Evolutionary conservation across 2,329 filamentous ascomycete species (phyloP), one percentile per base, ranked within the genome.

Genomic region (Penicillium freii): DNA sequence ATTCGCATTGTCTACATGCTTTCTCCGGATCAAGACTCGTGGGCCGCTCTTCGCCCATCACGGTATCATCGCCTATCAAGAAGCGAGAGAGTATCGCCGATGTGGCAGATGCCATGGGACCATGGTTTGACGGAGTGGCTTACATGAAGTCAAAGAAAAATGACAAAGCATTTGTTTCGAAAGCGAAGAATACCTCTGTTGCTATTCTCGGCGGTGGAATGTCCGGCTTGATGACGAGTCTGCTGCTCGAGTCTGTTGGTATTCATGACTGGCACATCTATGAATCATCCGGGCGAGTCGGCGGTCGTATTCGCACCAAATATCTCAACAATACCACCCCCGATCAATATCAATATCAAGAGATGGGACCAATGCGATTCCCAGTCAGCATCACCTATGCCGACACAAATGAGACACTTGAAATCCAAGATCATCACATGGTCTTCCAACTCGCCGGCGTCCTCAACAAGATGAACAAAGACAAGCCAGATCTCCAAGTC

Each of bases 361-460:
- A 80, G 56, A 77, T 80, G 70, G 77, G 77, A 0, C 77, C 77
- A 0, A 79, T 79, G 77, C 72, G 77, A 2, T 76, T 79, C 50
- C 77, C 77, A 0, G 69, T 76, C 25, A 70, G 68, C 43, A 70
- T 78, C 47, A 75, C 70, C 0, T 77, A 78, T 52, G 62, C 71
- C 0, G 73, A 75, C 43, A 76, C 69, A 5, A 78, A 78, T 45
- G 72, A 77, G 54, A 79, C 76, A 0, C 67, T 78, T 5, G 64
- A 74, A 27, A 75, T 78, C 55, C 72, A 73, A 50, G 77, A 79
- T 48, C 77, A 79, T 51, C 71, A 69, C 27, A 74, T 79, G 70
- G 72, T 77, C 1, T 79, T 78, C 40, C 74, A 79, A 60, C 65
- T 79, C 7, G 76, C 72, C 3, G 71, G 71, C 7, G 66, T 70